phyloP scores from a whole-genome alignment of 2,329 filamentous ascomycete species.

The Penicillium sclerotiorum region DNA sequence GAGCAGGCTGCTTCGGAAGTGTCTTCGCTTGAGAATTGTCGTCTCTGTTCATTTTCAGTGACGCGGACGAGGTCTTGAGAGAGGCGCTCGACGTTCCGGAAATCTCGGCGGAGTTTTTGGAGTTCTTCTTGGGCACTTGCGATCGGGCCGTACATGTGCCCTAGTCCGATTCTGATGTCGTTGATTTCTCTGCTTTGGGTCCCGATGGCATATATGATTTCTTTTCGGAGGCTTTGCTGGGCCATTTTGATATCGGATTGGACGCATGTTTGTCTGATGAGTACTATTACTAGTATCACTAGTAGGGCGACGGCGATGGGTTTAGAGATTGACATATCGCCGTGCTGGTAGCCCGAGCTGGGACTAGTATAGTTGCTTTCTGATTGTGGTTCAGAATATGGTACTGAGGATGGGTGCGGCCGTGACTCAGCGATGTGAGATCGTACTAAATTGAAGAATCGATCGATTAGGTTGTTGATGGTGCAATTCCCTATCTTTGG shows the following conservation, averaged over 20 bases:
- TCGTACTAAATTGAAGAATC: background rate
- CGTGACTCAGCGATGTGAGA: too few species aligned
- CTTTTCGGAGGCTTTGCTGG: background rate
- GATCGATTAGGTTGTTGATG: background rate
- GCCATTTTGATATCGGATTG: background rate
- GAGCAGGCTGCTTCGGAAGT: background rate
- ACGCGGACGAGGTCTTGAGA: too few species aligned
- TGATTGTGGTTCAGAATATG: too few species aligned
- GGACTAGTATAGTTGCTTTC: too few species aligned
- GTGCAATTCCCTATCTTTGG: background rate
- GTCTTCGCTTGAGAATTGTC: too few species aligned
- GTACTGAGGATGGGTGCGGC: too few species aligned
- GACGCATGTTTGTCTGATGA: background rate
- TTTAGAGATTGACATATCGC: too few species aligned
- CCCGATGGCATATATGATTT: background rate
- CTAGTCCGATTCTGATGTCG: background rate
- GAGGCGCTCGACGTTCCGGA: background rate
- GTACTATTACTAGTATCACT: background rate
- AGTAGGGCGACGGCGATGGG: background rate
- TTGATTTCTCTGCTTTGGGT: background rate
- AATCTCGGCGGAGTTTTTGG: background rate
- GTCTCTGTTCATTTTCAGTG: too few species aligned
- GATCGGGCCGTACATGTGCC: background rate
- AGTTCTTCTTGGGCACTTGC: background rate
- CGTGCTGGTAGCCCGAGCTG: too few species aligned